Base-by-base conservation (phyloP, 148 eudicot genomes). In the Simmondsia chinensis region DNA sequence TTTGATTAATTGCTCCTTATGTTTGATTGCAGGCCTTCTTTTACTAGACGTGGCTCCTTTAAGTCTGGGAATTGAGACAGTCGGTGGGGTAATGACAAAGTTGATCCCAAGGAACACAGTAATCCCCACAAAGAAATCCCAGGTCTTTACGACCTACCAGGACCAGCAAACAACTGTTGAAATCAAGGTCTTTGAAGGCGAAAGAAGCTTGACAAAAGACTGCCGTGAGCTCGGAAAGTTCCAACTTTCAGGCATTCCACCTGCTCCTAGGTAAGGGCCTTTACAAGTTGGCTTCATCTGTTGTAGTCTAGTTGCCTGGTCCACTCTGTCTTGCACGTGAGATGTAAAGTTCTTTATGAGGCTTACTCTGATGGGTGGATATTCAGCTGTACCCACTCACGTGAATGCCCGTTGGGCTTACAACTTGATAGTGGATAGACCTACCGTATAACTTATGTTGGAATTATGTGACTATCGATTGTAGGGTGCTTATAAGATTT, bases 261-360 rank as follows among this genome's bases (percentile, higher is more conserved):
- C 79, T n/a, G 83, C 83, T 63, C 80, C 80, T 56, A 74, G 84
- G 84, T 70, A 65, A 61, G n/a, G n/a, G n/a, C n/a, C n/a, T n/a
- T n/a, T n/a, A n/a, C n/a, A n/a, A n/a, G n/a, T n/a, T n/a, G n/a
- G n/a, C n/a, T n/a, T n/a, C n/a, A n/a, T n/a, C n/a, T n/a, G n/a
- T n/a, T n/a, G n/a, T n/a, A n/a, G n/a, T n/a, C n/a, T n/a, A n/a
- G n/a, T n/a, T n/a, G n/a, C n/a, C n/a, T n/a, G n/a, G n/a, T n/a
- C n/a, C n/a, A n/a, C n/a, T n/a, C n/a, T n/a, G n/a, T n/a, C n/a
- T n/a, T n/a, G n/a, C n/a, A n/a, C n/a, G n/a, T n/a, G n/a, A n/a
- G n/a, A n/a, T n/a, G n/a, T n/a, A n/a, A n/a, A n/a, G n/a, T n/a
- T n/a, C n/a, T n/a, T n/a, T n/a, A n/a, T n/a, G n/a, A n/a, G n/a